Conservation (phyloP, 176 grass and related monocot genomes). For the Triticum turgidum region DNA sequence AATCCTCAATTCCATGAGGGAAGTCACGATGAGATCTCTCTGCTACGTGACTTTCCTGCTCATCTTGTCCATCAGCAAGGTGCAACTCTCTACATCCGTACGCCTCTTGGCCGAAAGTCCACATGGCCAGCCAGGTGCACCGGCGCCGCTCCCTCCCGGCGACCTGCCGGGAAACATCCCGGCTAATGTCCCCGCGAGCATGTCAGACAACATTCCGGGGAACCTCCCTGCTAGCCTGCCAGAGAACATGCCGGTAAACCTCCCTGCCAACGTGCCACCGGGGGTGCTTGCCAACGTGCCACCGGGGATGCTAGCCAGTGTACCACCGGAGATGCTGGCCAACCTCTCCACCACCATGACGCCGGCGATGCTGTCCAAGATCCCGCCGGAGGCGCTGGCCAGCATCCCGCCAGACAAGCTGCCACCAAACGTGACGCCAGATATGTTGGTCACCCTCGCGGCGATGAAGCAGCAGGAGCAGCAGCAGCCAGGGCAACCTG, state of each 20-base stretch:
- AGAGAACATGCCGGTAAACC: conserved; percentile 9
- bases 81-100: neutral
- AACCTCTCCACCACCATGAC: conserved; percentile 7
- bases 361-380: conserved; percentile 5
- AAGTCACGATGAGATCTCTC: conserved; percentile 30
- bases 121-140: neutral
- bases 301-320: conserved; percentile 2
- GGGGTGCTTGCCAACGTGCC: neutral
- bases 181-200: neutral
- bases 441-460: conserved; percentile 33
- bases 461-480: neutral
- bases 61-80: conserved; percentile 20
- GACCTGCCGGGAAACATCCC: neutral
- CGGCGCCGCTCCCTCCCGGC: neutral
- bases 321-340: conserved; percentile 39
- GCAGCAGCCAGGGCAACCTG: neutral
- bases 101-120: conserved; percentile 7
- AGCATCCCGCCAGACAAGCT: conserved; percentile 23
- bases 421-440: conserved; percentile 34
- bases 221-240: conserved; percentile 9
- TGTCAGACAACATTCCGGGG: neutral
- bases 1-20: conserved; percentile 24
- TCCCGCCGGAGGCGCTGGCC: conserved; percentile 6
- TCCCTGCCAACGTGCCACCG: conserved; percentile 11
- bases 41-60: conserved; percentile 34